Evolutionary conservation across 371 early-diverging fungal species (phyloP).

Genomic region (Rhizopus sp.): DNA sequence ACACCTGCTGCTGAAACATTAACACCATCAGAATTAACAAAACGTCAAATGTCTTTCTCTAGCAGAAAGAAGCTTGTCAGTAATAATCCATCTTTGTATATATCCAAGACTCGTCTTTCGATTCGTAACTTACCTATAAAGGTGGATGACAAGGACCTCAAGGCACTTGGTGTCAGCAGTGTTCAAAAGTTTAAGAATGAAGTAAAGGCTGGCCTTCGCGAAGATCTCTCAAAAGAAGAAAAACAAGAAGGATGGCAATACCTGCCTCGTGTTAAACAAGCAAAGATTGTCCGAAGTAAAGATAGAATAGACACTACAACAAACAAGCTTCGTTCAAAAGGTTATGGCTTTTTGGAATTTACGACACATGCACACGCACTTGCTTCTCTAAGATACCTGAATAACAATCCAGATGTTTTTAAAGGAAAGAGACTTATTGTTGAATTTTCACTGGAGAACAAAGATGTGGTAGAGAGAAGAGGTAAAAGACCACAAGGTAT

Average conservation of each 20-base stretch:
- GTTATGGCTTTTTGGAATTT: constrained; percentile 94
- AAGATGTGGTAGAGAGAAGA: constrained; percentile 66
- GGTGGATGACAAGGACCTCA: constrained; percentile 73
- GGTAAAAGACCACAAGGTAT: constrained; percentile 23
- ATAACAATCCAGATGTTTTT: constrained; percentile 79
- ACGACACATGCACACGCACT: constrained; percentile 86
- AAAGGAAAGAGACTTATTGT: constrained; percentile 71
- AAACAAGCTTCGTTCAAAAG: constrained; percentile 73
- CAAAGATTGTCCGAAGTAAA: constrained; percentile 82
- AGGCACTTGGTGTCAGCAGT: constrained; percentile 63
- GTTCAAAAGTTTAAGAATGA: constrained; percentile 83
- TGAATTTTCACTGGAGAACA: constrained; percentile 94
- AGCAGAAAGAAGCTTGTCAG: constrained; percentile 77
- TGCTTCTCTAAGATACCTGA: constrained; percentile 88
- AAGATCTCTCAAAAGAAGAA: constrained; percentile 72
- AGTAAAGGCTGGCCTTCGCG: constrained; percentile 64
- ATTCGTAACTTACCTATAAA: constrained; percentile 80
- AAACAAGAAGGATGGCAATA: constrained; percentile 75
- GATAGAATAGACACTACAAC: constrained; percentile 76
- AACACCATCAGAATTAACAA: constrained; percentile 71
- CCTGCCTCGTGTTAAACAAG: constrained; percentile 70
- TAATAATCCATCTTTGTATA: constrained; percentile 84
- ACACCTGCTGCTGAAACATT: constrained; percentile 78
- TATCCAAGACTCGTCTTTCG: constrained; percentile 87
- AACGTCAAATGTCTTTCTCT: constrained; percentile 76